Evolutionary conservation across 2,329 filamentous ascomycete genomes (phyloP), one percentile per base, ranked within the genome.

Genomic region (Aphanoascus verrucosus): DNA sequence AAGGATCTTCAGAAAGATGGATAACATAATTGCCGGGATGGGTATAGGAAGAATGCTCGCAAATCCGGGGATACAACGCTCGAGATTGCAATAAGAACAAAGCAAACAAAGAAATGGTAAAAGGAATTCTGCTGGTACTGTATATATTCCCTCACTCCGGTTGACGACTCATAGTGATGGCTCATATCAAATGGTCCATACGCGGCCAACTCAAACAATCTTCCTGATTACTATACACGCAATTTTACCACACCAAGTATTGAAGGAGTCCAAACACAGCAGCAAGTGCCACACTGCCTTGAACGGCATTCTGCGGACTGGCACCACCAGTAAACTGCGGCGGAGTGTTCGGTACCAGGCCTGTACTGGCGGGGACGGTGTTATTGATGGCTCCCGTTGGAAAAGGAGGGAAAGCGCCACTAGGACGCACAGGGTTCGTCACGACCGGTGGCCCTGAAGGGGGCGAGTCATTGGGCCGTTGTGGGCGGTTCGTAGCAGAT

Each of bases 261-360:
- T 12, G 31, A 28, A 53, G 15, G 4, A 58, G 41, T 2, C 53
- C 55, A 50, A 58, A 23, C 20, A 55, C 37, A 40, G 49, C 57
- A 12, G 57, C 41, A 46, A 53, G 15, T 17, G 52, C 53, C 17
- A 52, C 50, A n/a, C 43, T 48, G 6, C 53, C 53, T 17, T 47
- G 53, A n/a, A 53, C 34, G 5, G 44, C 19, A 47, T 50, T 53
- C 38, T 50, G 50, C 7, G 50, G 23, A 19, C 31, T 50, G 15
- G 53, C 55, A 47, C 55, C 57, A 31, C 49, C 53, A 23, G 43
- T 52, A 49, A 55, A 56, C 17, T 38, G 41, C 9, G 55, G 49
- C 3, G 43, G 40, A 32, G 31, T 34, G 19, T 28, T 19, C 6
- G 46, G 35, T 12, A 41, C 19, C 8, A n/a, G 8, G 20, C 43